These are phyloP conservation scores for Yarrowia osloensis DNA, from an alignment of 805 yeast species.

Conservation along the genomic window DNA sequence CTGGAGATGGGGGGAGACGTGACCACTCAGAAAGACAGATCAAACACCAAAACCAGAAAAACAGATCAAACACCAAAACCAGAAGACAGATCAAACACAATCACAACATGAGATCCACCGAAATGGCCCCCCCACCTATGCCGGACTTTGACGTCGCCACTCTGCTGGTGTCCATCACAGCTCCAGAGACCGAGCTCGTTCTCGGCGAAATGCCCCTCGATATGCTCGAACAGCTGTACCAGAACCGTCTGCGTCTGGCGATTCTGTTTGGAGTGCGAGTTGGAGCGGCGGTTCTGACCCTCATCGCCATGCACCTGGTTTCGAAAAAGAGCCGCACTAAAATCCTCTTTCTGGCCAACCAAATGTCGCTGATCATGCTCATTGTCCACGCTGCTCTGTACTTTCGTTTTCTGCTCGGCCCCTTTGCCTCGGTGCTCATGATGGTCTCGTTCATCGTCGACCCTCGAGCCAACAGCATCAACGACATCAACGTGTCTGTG, in stretches of 20 bases:
- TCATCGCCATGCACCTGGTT: constrained; percentile 13
- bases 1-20: no score
- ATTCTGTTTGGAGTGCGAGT: constrained; percentile 12
- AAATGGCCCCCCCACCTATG: neutral
- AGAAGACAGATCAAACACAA: no score
- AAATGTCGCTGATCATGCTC: neutral
- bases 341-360: constrained; percentile 11
- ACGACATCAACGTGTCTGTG: neutral
- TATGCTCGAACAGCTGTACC: neutral
- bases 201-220: no score
- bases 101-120: no score
- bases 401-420: neutral
- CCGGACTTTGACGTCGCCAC: neutral
- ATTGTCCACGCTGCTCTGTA: constrained; percentile 6
- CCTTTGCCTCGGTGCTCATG: neutral
- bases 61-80: neutral
- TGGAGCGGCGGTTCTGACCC: constrained; percentile 8
- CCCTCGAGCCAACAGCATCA: neutral
- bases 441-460: neutral
- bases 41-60: neutral
- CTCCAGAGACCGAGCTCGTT: neutral
- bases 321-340: neutral
- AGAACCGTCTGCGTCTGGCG: neutral
- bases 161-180: neutral
- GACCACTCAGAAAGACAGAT: no score